Evolutionary conservation across 345 rosid genomes (phyloP), one percentile per base, ranked within the genome.

Genomic region (Eucalyptus microcorys): DNA sequence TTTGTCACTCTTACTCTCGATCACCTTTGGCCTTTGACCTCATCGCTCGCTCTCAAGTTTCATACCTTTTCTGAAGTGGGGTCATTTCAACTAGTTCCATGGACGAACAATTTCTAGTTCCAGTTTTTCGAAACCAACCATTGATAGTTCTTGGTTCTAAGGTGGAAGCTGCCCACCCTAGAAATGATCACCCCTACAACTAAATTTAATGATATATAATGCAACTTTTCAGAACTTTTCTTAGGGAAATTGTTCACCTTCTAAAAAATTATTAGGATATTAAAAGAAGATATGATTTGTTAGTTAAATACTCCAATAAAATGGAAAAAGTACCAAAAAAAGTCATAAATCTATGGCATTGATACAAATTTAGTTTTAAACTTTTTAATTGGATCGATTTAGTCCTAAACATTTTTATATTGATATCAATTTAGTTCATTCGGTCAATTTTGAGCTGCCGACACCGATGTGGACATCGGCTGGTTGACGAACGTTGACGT

Each of bases 391-490:
- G 0, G 0, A 52, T 0, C 4, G 0, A 52, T 52, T 19, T 2
- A 21, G 10, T 52, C 4, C 0, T 21, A 52, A 19, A 52, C 5
- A 0, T 52, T 52, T 52, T 19, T 1, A 52, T 19, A 52, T 52
- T 52, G 22, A 19, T 52, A 52, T 52, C 0, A 52, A 2, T 52
- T 52, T 52, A 52, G 26, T 52, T 52, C 1, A 52, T 52, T 52
- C 4, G 2, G 10, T 19, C 26, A 52, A 52, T 52, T 52, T 52
- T 52, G 57, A 52, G 57, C 10, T 21, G 2, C 1, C 2, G 10
- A 52, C 0, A 1, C 4, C 3, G 10, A 52, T 0, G 1, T 19
- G 24, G 57, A 52, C 57, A 52, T 24, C 2, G 1, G 0, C 7
- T 1, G 57, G 1, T 52, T 1, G 0, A 2, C 0, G 2, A 52